Percentiles rank a stretch among this genome's conserved stretches.
Conservation (phyloP, 768 basidiomycete genomes). For the Hygrophoropsis aurantiaca region DNA sequence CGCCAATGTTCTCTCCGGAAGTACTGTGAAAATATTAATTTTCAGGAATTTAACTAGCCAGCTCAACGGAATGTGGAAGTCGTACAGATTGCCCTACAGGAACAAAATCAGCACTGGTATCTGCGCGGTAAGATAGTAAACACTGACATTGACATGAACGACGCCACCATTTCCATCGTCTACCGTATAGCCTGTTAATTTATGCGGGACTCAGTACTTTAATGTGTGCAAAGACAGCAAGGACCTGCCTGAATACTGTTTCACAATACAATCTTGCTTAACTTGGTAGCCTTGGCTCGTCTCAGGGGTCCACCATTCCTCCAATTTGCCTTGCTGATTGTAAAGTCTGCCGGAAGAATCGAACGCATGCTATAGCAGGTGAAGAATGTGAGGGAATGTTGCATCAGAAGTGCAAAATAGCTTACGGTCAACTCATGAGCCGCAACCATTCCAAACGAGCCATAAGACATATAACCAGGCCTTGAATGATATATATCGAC, state of each 20-base stretch:
- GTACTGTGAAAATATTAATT: constrained; percentile 49
- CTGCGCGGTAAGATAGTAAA: constrained; percentile 1
- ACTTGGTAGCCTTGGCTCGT: constrained; percentile 83
- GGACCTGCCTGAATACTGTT: constrained; percentile 78
- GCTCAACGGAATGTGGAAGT: not conserved
- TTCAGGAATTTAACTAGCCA: not conserved
- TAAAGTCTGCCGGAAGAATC: constrained; percentile 89
- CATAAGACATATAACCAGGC: constrained; percentile 90
- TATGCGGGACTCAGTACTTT: constrained; percentile 3
- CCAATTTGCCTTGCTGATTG: constrained; percentile 84
- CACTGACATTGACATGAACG: constrained; percentile 79
- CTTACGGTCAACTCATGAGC: constrained; percentile 88
- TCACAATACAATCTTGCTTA: constrained; percentile 85
- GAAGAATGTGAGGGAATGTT: not conserved
- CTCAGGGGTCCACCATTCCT: constrained; percentile 90
- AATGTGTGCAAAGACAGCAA: not conserved
- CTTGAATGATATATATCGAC: constrained; percentile 34
- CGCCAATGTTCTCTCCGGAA: constrained; percentile 90
- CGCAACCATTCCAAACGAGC: constrained; percentile 90
- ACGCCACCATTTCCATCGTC: constrained; percentile 83
- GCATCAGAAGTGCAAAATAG: not conserved
- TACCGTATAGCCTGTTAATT: constrained; percentile 65
- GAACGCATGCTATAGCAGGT: constrained; percentile 68
- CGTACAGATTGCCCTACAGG: constrained; percentile 72
- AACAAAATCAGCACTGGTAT: not conserved